A percentile compares a stretch with the other conserved stretches of the same genome.
phyloP scores from a whole-genome alignment of 305 asterid species.

The Striga hermonthica region DNA sequence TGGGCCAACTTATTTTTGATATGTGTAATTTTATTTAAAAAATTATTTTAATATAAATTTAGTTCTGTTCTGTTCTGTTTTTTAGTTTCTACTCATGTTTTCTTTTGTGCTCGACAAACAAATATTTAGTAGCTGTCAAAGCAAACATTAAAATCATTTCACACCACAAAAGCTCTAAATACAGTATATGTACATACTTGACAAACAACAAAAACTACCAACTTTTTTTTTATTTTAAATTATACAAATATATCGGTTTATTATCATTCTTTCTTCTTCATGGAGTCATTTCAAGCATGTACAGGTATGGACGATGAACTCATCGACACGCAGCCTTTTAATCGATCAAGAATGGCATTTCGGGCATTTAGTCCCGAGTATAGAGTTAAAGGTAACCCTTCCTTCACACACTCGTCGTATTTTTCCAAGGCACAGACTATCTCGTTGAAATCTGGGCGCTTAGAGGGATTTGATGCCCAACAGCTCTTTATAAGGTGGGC shows the following conservation, averaged over 20 bases:
- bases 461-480: slow-evolving; percentile 75
- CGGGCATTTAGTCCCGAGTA: slow-evolving; percentile 55
- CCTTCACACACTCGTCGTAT: slow-evolving; percentile 74
- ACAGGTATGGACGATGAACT: slow-evolving; percentile 62
- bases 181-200: slow-evolving; percentile 24
- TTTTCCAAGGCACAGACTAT: slow-evolving; percentile 67
- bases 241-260: not conserved
- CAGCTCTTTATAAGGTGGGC: slow-evolving; percentile 87
- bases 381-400: slow-evolving; percentile 68
- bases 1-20: too few species aligned
- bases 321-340: slow-evolving; percentile 69
- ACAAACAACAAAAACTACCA: slow-evolving; percentile 26
- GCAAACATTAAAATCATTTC: not conserved
- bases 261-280: not conserved
- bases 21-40: too few species aligned
- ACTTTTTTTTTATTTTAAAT: not conserved
- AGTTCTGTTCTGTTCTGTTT: too few species aligned
- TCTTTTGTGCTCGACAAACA: too few species aligned
- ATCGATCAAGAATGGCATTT: slow-evolving; percentile 61
- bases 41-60: too few species aligned
- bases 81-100: too few species aligned
- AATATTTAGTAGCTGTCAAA: too few species aligned
- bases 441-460: slow-evolving; percentile 74
- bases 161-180: not conserved
- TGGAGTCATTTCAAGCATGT: slow-evolving; percentile 44